Evolutionary conservation across 1,284 basidiomycete species (phyloP).

Genomic region (Leccinum subrobustum): DNA sequence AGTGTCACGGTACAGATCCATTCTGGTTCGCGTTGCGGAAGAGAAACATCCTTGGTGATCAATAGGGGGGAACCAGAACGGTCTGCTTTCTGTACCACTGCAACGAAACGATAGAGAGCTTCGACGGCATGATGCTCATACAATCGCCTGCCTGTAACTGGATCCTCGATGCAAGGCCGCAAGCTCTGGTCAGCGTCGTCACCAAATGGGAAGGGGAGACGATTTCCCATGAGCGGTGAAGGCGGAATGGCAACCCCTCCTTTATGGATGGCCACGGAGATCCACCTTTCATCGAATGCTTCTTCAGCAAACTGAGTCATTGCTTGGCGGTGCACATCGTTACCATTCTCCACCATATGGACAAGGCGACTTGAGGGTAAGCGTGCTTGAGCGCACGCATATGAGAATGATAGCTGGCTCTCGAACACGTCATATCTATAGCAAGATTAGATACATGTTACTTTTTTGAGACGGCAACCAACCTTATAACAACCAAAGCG

Average conservation of each 20-base stretch:
- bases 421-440: constrained; percentile 61
- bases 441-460: constrained; percentile 11
- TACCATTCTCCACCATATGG: constrained; percentile 61
- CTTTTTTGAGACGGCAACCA: constrained; percentile 19
- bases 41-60: constrained; percentile 27
- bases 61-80: constrained; percentile 39
- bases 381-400: constrained; percentile 45
- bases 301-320: constrained; percentile 38
- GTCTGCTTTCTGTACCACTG: constrained; percentile 19
- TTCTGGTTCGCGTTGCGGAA: constrained; percentile 10
- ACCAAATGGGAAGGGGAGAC: constrained; percentile 45
- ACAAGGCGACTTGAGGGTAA: constrained; percentile 52
- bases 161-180: constrained; percentile 40
- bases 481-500: constrained; percentile 60
- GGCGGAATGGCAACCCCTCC: constrained; percentile 48
- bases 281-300: constrained; percentile 40
- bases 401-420: constrained; percentile 58
- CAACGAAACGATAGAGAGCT: constrained; percentile 53
- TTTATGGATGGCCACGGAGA: constrained; percentile 39
- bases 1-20: constrained; percentile 53
- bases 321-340: constrained; percentile 52
- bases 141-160: constrained; percentile 56
- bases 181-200: constrained; percentile 43
- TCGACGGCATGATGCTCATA: constrained; percentile 52
- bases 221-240: constrained; percentile 38